A percentile compares a stretch with the other conserved stretches of the same genome.
These are phyloP conservation scores for Mycena kentingensis DNA, from an alignment of 768 basidiomycete species.

Conservation along the genomic window DNA sequence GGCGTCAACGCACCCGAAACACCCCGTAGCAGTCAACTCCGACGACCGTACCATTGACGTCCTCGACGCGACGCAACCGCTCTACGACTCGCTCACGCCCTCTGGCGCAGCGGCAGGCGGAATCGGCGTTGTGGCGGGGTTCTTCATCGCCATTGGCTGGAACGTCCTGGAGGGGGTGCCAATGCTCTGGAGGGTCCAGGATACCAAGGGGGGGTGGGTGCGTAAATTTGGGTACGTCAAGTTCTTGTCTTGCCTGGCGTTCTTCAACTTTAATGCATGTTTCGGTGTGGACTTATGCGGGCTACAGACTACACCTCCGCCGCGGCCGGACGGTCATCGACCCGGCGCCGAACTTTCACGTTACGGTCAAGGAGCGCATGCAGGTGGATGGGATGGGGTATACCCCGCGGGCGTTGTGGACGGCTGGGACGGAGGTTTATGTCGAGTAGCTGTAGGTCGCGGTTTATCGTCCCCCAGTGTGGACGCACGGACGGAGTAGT, in stretches of 20 bases:
- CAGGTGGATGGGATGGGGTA: constrained; percentile 50
- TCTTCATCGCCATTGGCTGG: constrained; percentile 44
- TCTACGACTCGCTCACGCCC: constrained; percentile 43
- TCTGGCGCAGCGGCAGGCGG: background rate
- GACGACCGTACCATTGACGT: constrained; percentile 26
- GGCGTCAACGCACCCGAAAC: background rate
- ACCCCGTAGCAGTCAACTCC: constrained; percentile 16
- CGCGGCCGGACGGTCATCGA: constrained; percentile 53
- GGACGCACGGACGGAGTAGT: no score
- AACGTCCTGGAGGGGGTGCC: constrained; percentile 76
- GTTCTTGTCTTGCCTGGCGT: background rate
- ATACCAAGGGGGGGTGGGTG: constrained; percentile 56
- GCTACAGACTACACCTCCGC: constrained; percentile 55
- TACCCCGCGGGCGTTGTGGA: constrained; percentile 58
- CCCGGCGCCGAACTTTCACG: constrained; percentile 57
- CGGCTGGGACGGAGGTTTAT: constrained; percentile 48
- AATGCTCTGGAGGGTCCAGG: constrained; percentile 55
- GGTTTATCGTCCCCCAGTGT: background rate
- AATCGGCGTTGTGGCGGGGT: constrained; percentile 36
- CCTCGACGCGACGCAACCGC: constrained; percentile 47
- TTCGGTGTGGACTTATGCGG: background rate
- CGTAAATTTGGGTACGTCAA: constrained; percentile 54
- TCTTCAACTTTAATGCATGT: background rate
- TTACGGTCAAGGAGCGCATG: constrained; percentile 63
- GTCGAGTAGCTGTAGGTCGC: constrained; percentile 29